Percentiles rank a stretch among this genome's conserved stretches.
These are phyloP conservation scores for Talaromyces sp. DNA, from an alignment of 2,329 filamentous ascomycete species.

Conservation along the genomic window DNA sequence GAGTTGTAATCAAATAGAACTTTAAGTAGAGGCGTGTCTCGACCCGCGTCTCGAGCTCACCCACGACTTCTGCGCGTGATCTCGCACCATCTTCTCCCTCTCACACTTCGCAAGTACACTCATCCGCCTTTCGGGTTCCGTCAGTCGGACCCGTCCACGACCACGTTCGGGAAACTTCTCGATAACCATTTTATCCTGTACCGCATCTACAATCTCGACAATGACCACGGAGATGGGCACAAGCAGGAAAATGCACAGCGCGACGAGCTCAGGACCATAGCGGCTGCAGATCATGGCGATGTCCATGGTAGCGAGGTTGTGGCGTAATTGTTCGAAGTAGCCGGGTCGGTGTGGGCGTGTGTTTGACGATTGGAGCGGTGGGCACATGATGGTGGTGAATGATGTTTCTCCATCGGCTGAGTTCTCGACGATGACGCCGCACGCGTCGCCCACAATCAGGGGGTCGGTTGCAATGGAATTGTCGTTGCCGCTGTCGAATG, in stretches of 20 bases:
- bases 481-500: constrained; percentile 1
- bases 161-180: constrained; percentile 23
- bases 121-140: constrained; percentile 22
- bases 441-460: neutral
- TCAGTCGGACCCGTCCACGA: constrained; percentile 20
- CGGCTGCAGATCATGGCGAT: constrained; percentile 3
- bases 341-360: neutral
- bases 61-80: constrained; percentile 15
- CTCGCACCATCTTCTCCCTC: constrained; percentile 20
- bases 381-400: neutral
- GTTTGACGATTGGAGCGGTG: neutral
- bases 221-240: constrained; percentile 23
- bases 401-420: neutral
- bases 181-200: constrained; percentile 14
- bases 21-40: neutral
- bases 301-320: constrained; percentile 9
- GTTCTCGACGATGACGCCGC: neutral
- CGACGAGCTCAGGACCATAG: constrained; percentile 23
- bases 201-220: constrained; percentile 20
- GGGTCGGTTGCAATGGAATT: neutral
- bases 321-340: neutral
- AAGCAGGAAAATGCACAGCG: constrained; percentile 22
- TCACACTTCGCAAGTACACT: constrained; percentile 20
- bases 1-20: neutral
- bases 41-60: constrained; percentile 4